Conservation (phyloP, 768 basidiomycete species). For the Lentinula guzmanii region DNA sequence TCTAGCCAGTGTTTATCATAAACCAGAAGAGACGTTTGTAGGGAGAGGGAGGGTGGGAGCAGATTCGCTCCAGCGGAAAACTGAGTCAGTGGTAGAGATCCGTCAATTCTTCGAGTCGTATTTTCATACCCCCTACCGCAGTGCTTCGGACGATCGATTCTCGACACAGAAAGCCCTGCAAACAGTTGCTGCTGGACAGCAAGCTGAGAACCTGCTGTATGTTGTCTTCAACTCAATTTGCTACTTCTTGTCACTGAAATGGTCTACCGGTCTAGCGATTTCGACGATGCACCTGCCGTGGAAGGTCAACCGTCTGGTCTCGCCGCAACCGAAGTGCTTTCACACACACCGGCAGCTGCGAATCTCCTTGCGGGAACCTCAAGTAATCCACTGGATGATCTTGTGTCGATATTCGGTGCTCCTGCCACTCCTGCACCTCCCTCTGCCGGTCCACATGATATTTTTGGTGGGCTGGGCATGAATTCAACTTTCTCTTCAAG, state of each 20-base stretch:
- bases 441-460: slow-evolving; percentile 11
- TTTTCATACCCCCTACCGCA: slow-evolving; percentile 14
- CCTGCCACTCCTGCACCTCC: slow-evolving; percentile 22
- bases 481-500: slow-evolving; percentile 14
- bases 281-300: slow-evolving; percentile 64
- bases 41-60: slow-evolving; percentile 86
- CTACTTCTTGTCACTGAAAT: slow-evolving; percentile 4
- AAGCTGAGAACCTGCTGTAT: slow-evolving; percentile 86
- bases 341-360: slow-evolving; percentile 67
- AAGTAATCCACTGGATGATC: slow-evolving; percentile 85
- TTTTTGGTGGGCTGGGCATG: slow-evolving; percentile 9
- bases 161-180: slow-evolving; percentile 82
- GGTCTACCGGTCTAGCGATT: slow-evolving; percentile 44
- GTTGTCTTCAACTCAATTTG: not conserved
- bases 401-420: slow-evolving; percentile 80
- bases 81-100: slow-evolving; percentile 41
- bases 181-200: slow-evolving; percentile 86
- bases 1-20: slow-evolving; percentile 94
- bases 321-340: slow-evolving; percentile 69
- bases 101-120: not conserved
- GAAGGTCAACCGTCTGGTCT: slow-evolving; percentile 69
- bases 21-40: slow-evolving; percentile 93
- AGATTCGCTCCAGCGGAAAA: slow-evolving; percentile 64
- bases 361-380: slow-evolving; percentile 76
- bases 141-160: slow-evolving; percentile 62